Evolutionary conservation across 371 early-diverging fungal species (phyloP).

Genomic region (Mortierella sp.): DNA sequence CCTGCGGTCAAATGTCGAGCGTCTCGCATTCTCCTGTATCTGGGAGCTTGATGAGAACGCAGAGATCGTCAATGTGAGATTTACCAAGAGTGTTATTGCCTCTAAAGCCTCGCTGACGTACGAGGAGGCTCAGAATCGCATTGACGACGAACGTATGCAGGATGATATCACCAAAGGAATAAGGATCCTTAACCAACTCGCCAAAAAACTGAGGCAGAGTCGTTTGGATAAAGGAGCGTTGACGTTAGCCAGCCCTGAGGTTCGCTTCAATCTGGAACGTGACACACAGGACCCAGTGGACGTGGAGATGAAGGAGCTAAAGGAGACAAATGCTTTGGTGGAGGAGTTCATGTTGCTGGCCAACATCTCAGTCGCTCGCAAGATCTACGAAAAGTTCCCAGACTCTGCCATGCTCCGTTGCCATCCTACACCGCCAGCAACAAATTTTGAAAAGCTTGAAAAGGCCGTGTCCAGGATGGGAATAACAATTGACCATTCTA

Average conservation of each 20-base stretch:
- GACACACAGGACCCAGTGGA: slow-evolving; percentile 93
- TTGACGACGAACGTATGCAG: slow-evolving; percentile 86
- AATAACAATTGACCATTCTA: slow-evolving; percentile 64
- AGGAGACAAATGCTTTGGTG: slow-evolving; percentile 96
- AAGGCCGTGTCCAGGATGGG: slow-evolving; percentile 70
- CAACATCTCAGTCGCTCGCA: slow-evolving; percentile 96
- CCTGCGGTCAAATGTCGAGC: slow-evolving; percentile 88
- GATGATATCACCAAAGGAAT: slow-evolving; percentile 89
- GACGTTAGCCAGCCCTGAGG: slow-evolving; percentile 88
- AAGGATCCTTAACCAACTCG: slow-evolving; percentile 83
- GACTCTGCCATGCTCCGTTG: slow-evolving; percentile 92
- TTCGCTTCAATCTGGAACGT: slow-evolving; percentile 86
- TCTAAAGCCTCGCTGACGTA: slow-evolving; percentile 97
- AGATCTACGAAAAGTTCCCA: slow-evolving; percentile 86
- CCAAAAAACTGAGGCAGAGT: slow-evolving; percentile 84
- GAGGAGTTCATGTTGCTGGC: slow-evolving; percentile 99
- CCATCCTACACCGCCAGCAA: slow-evolving; percentile 80
- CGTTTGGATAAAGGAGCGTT: slow-evolving; percentile 85
- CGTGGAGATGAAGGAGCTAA: slow-evolving; percentile 86
- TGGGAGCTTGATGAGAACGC: slow-evolving; percentile 83
- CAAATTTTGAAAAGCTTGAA: slow-evolving; percentile 81
- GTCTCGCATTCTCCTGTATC: slow-evolving; percentile 90
- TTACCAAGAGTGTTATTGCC: slow-evolving; percentile 91
- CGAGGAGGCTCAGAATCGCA: slow-evolving; percentile 95
- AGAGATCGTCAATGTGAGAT: slow-evolving; percentile 78